These are phyloP conservation scores for Aureobasidium sp. DNA, from an alignment of 2,329 filamentous ascomycete species.

Conservation along the genomic window DNA sequence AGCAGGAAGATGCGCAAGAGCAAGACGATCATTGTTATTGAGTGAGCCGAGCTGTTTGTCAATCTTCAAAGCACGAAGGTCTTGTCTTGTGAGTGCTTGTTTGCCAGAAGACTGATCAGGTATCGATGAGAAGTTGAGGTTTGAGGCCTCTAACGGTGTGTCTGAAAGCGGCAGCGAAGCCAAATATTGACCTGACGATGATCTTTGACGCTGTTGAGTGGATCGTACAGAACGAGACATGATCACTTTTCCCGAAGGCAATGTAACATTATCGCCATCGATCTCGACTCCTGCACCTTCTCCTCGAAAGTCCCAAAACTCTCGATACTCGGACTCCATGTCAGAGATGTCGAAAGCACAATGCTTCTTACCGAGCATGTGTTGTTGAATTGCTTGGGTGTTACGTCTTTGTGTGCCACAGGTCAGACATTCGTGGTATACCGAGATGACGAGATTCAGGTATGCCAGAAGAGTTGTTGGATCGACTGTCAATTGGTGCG, in stretches of 20 bases:
- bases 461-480: constrained; percentile 72
- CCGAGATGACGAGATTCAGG: constrained; percentile 70
- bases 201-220: not conserved
- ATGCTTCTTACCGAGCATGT: constrained; percentile 95
- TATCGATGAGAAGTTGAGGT: not conserved
- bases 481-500: constrained; percentile 66
- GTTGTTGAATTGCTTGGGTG: constrained; percentile 76
- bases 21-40: not conserved
- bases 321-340: constrained; percentile 87
- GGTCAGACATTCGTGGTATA: constrained; percentile 76
- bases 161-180: not conserved
- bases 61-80: not conserved
- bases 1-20: not conserved
- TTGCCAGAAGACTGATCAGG: not conserved
- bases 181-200: too few species aligned
- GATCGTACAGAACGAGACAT: not conserved
- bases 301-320: constrained; percentile 82
- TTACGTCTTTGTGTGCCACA: constrained; percentile 79
- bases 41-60: not conserved
- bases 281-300: not conserved
- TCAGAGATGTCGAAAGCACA: constrained; percentile 86
- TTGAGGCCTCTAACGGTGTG: not conserved
- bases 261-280: not conserved
- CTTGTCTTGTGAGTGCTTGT: constrained; percentile 3
- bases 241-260: not conserved